Evolutionary conservation across 805 yeast species (phyloP), one percentile per base, ranked within the genome.

Genomic region (Ogataea glucozyma): DNA sequence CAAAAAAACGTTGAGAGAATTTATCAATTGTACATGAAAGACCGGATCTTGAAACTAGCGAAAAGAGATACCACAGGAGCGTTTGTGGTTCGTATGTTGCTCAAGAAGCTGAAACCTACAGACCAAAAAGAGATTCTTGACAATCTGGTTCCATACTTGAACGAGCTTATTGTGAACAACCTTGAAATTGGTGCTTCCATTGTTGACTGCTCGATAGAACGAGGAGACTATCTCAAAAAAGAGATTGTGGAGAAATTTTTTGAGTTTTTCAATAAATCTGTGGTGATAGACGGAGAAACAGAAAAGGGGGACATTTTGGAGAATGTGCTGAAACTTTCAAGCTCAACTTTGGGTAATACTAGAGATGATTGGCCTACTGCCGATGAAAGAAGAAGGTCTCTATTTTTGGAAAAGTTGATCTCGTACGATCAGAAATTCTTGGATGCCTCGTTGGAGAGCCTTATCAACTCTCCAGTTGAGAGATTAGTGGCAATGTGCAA

Each of bases 341-440:
- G 76, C 1, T 85, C 95, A 0, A 88, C 95, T 0, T 66, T 88
- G 43, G 93, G 91, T 22, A 85, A 86, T 62, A 83, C 88, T 2
- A 77, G 78, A 49, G 95, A 81, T 52, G 95, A 88, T 61, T 87
- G 95, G 95, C 96, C 96, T 35, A 88, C 95, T 1, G 85, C 89
- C 0, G 93, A 86, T 54, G 96, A 88, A 60, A 78, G 95, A 70
- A 78, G 90, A 67, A 71, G 93, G 47, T 72, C 95, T 0, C 54
- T 87, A 14, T 83, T 89, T 53, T 65, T 86, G 44, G 91, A 88
- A 58, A 79, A 81, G 51, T 67, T 89, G 43, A 78, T 88, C 60
- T 77, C 76, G 24, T 85, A 81, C 56, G 91, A 87, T 54, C 71
- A 72, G 21, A 67, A 70, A 37, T 81, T 87, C 47, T 71, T 83